Evolutionary conservation across 306 rosid genomes (phyloP).

Genomic region (Vigna hirtella): DNA sequence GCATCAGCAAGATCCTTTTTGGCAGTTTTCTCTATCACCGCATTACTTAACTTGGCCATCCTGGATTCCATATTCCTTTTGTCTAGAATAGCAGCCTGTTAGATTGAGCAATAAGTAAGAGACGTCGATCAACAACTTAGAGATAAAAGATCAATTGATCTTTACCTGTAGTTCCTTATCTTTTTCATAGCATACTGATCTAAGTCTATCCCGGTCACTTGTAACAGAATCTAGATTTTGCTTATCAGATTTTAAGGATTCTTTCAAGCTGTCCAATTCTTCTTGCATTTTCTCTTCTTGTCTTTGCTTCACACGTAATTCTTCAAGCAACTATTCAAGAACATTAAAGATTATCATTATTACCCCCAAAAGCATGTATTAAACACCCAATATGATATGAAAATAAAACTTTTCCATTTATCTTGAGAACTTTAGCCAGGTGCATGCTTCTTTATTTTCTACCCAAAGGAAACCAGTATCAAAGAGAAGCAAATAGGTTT

Average conservation of each 20-base stretch:
- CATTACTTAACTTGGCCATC: constrained; percentile 63
- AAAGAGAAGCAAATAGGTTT: constrained; percentile 18
- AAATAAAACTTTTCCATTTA: background rate
- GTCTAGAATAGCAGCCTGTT: constrained; percentile 70
- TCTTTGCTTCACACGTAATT: constrained; percentile 70
- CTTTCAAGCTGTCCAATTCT: constrained; percentile 75
- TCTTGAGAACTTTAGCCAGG: background rate
- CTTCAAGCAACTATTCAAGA: constrained; percentile 69
- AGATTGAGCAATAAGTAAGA: constrained; percentile 39
- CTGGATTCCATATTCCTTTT: constrained; percentile 71
- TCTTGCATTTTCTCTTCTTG: constrained; percentile 71
- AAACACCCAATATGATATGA: background rate
- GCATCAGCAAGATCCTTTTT: constrained; percentile 51
- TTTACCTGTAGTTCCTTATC: constrained; percentile 84
- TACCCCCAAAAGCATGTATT: background rate
- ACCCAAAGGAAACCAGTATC: constrained; percentile 5
- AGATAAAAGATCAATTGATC: constrained; percentile 26
- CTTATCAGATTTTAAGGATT: constrained; percentile 65
- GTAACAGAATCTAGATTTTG: constrained; percentile 63
- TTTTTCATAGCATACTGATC: constrained; percentile 67
- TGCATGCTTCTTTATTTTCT: constrained; percentile 11
- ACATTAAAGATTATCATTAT: constrained; percentile 34
- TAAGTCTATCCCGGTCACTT: constrained; percentile 62
- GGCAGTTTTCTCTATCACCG: constrained; percentile 55
- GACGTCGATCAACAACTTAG: background rate